Percentiles rank a stretch among this genome's conserved stretches.
Evolutionary conservation across 352 stramenopile species (phyloP).

Genomic region (Phytophthora ohioensis): DNA sequence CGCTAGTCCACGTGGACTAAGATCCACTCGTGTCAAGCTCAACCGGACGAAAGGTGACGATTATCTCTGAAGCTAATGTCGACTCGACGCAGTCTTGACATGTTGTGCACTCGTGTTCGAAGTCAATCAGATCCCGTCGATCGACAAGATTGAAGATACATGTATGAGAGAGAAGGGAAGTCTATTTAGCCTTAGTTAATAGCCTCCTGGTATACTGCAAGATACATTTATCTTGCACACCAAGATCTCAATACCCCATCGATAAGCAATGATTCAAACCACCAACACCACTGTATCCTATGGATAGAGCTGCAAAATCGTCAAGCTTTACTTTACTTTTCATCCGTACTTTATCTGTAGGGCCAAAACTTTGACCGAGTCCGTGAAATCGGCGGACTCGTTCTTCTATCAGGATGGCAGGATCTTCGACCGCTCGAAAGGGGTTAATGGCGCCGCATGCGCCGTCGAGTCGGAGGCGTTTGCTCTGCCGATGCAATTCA

Average conservation of each 20-base stretch:
- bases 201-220: too few species aligned
- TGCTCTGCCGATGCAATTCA: constrained; percentile 38
- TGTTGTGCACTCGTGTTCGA: constrained; percentile 6
- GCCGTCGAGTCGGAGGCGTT: constrained; percentile 35
- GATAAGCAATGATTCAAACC: too few species aligned
- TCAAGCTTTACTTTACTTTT: constrained; percentile 55
- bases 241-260: too few species aligned
- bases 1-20: constrained; percentile 18
- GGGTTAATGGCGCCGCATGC: constrained; percentile 34
- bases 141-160: neutral
- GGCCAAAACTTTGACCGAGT: constrained; percentile 46
- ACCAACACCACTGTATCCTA: neutral
- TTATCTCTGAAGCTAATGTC: constrained; percentile 4
- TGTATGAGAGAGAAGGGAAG: too few species aligned
- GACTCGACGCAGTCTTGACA: constrained; percentile 14
- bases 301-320: constrained; percentile 31
- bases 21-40: constrained; percentile 20
- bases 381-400: constrained; percentile 41
- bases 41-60: constrained; percentile 33
- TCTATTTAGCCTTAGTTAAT: too few species aligned
- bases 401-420: constrained; percentile 40
- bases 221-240: too few species aligned
- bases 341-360: constrained; percentile 57
- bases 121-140: constrained; percentile 1
- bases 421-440: constrained; percentile 25